Conservation (phyloP, 768 basidiomycete species). For the Kwoniella dejecticola region DNA sequence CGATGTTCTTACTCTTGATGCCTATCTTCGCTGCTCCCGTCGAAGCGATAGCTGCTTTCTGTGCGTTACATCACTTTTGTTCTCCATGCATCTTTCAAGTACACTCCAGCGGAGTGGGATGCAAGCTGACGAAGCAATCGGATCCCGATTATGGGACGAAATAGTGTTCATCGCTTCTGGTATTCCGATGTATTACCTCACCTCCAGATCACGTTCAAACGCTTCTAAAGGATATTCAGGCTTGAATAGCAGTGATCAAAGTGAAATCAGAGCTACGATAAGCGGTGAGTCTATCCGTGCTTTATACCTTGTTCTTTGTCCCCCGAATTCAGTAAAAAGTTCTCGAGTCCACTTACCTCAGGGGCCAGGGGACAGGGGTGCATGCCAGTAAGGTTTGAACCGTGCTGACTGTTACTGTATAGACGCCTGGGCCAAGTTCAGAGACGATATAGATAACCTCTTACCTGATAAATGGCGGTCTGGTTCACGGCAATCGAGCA, state of each 20-base stretch:
- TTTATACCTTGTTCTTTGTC: background rate
- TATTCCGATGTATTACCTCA: constrained; percentile 53
- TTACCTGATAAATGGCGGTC: constrained; percentile 19
- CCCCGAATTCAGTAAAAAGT: too few relatives aligned
- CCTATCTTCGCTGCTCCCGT: constrained; percentile 89
- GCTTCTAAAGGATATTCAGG: constrained; percentile 13
- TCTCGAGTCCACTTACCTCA: too few relatives aligned
- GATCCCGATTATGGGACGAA: background rate
- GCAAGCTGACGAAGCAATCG: background rate
- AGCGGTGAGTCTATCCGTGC: constrained; percentile 16
- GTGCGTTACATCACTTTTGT: too few relatives aligned
- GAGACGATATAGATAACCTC: constrained; percentile 27
- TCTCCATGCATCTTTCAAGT: too few relatives aligned
- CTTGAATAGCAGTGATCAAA: constrained; percentile 3
- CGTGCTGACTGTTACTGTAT: too few relatives aligned
- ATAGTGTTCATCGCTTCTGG: constrained; percentile 51
- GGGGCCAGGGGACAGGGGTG: too few relatives aligned
- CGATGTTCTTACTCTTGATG: constrained; percentile 88
- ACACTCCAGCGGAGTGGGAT: too few relatives aligned
- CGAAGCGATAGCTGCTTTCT: constrained; percentile 81
- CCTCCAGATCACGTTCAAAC: constrained; percentile 28
- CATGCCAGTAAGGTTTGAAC: too few relatives aligned
- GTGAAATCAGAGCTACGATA: constrained; percentile 20
- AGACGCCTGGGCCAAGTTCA: constrained; percentile 36
- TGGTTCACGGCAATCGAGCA: background rate